Evolutionary conservation across 805 yeast genomes (phyloP).

Genomic region (Aciculoconidium aculeatum): DNA sequence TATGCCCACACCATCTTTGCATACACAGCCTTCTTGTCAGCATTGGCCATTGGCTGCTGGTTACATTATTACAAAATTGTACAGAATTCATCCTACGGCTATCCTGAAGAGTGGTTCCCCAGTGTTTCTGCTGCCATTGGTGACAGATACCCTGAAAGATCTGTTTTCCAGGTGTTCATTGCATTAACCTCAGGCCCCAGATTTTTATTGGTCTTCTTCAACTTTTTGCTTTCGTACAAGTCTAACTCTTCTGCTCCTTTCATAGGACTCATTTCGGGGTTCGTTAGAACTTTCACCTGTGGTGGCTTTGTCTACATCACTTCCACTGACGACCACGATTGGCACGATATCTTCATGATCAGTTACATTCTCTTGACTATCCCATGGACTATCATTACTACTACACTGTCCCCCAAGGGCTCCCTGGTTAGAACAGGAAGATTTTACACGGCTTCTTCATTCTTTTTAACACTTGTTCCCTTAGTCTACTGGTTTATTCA

Average conservation of each 20-base stretch:
- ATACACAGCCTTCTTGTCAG: conserved; percentile 65
- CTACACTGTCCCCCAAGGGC: conserved; percentile 40
- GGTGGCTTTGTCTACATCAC: conserved; percentile 99
- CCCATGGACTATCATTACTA: conserved; percentile 79
- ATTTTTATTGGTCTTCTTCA: conserved; percentile 54
- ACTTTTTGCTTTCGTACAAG: conserved; percentile 43
- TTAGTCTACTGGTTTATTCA: conserved; percentile 84
- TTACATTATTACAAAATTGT: conserved; percentile 88
- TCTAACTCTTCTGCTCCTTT: conserved; percentile 30
- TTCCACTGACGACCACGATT: conserved; percentile 93
- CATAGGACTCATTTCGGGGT: conserved; percentile 54
- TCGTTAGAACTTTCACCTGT: conserved; percentile 86
- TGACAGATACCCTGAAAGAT: conserved; percentile 93
- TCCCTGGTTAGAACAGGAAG: conserved; percentile 48
- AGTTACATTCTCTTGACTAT: conserved; percentile 79
- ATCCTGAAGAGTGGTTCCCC: conserved; percentile 99
- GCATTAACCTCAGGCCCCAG: conserved; percentile 94
- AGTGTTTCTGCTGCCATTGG: conserved; percentile 97
- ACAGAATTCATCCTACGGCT: conserved; percentile 76
- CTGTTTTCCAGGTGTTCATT: conserved; percentile 83
- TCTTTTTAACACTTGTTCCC: conserved; percentile 73
- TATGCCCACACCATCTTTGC: conserved; percentile 71
- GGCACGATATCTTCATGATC: conserved; percentile 95
- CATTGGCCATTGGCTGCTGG: conserved; percentile 65
- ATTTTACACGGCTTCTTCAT: conserved; percentile 47